phyloP scores from a whole-genome alignment of 1,139 yeast genomes.

The Sugiyamaella pinicola region DNA sequence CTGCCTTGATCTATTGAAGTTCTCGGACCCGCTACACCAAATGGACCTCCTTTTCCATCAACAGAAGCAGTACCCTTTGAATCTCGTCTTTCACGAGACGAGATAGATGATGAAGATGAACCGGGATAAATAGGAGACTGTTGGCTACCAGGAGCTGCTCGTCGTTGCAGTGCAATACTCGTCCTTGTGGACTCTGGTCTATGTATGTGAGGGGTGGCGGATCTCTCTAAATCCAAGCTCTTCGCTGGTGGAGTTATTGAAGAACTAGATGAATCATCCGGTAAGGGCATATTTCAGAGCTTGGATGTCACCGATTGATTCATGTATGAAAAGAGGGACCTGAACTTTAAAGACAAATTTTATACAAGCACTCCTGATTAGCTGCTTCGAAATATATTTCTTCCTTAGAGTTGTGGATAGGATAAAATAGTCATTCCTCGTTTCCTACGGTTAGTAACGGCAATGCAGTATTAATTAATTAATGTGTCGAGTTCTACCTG shows the following conservation, averaged over 20 bases:
- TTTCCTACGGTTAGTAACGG: too few species aligned
- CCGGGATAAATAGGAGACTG: slow-evolving; percentile 9
- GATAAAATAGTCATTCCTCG: too few species aligned
- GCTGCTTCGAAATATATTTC: too few species aligned
- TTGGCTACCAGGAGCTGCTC: background rate
- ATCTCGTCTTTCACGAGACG: slow-evolving; percentile 1
- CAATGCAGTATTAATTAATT: too few species aligned
- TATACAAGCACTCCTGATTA: too few species aligned
- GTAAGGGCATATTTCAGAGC: slow-evolving; percentile 13
- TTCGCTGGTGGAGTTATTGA: slow-evolving; percentile 5
- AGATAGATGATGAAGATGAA: slow-evolving; percentile 1
- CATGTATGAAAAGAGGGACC: background rate
- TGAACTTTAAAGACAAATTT: background rate
- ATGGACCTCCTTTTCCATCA: slow-evolving; percentile 2
- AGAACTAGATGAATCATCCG: slow-evolving; percentile 11
- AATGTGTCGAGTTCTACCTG: too few species aligned
- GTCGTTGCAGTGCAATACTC: background rate
- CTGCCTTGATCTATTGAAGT: slow-evolving; percentile 11
- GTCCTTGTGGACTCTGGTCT: slow-evolving; percentile 5
- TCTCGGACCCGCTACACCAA: slow-evolving; percentile 3
- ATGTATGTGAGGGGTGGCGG: slow-evolving; percentile 3
- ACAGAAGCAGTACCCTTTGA: background rate
- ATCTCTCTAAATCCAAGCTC: slow-evolving; percentile 13
- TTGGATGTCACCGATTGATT: background rate
- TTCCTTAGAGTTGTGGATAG: too few species aligned